Conservation (phyloP, 176 grass and related monocot species). For the Hordeum vulgare region DNA sequence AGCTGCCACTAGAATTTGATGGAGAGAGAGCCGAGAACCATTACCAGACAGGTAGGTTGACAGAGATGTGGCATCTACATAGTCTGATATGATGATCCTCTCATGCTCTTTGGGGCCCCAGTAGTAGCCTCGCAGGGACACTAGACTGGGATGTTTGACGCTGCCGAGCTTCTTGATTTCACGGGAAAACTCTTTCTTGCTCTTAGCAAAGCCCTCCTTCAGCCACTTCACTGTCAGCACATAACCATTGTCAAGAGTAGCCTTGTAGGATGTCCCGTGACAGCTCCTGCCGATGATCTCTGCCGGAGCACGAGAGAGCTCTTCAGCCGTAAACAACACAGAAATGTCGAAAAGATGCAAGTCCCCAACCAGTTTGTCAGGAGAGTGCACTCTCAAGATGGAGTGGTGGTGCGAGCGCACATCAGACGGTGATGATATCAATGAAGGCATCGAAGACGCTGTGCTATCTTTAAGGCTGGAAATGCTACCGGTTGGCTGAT, state of each 20-base stretch:
- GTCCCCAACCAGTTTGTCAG: conserved; percentile 84
- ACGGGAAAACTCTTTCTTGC: conserved; percentile 84
- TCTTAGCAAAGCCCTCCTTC: conserved; percentile 88
- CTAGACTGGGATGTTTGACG: conserved; percentile 69
- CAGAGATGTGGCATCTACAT: conserved; percentile 60
- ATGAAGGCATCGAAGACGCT: conserved; percentile 25
- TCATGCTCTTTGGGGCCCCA: conserved; percentile 93
- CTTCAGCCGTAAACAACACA: conserved; percentile 59
- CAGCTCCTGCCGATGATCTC: conserved; percentile 92
- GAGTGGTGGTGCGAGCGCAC: conserved; percentile 8
- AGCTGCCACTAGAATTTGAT: not conserved
- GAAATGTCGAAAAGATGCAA: conserved; percentile 70
- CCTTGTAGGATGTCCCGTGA: conserved; percentile 89
- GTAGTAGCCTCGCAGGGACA: conserved; percentile 71
- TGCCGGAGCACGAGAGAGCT: conserved; percentile 76
- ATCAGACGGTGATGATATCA: conserved; percentile 38
- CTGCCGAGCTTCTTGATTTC: conserved; percentile 86
- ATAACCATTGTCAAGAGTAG: conserved; percentile 69
- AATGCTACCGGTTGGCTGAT: conserved; percentile 30
- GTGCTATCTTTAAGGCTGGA: conserved; percentile 14
- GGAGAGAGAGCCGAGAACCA: not conserved
- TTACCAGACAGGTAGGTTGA: conserved; percentile 71
- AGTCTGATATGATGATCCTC: conserved; percentile 88
- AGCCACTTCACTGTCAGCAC: conserved; percentile 84
- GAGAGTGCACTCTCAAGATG: conserved; percentile 65